Evolutionary conservation across 2,329 filamentous ascomycete genomes (phyloP), one percentile per base, ranked within the genome.

Genomic region (Beauveria asiatica): DNA sequence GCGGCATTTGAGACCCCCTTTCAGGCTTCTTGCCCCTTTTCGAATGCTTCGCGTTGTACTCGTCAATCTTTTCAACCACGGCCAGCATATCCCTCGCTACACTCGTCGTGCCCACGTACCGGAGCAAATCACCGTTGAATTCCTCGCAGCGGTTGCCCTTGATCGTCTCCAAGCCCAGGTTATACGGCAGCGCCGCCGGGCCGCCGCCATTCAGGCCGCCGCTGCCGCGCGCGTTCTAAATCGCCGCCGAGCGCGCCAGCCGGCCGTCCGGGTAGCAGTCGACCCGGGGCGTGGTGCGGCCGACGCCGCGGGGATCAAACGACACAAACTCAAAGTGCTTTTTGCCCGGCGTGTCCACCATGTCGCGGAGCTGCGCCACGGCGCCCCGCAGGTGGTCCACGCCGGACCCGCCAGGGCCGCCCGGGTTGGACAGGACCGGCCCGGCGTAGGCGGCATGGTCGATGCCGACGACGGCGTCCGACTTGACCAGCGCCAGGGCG

Each of bases 231-330:
- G 59, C 17, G 64, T 77, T 65, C 51, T 75, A 62, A 54, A 65
- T 13, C 57, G 69, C 57, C 60, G 68, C 65, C 7, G 66, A 65
- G 2, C 74, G 69, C 2, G 70, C 69, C 7, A 73, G 64, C 8
- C 64, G 37, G 39, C 70, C 66, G 1, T 56, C 61, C 17, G 67
- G 65, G 62, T 71, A 79, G 68, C 77, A 79, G 55, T 76, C 70
- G 1, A 72, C 69, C 11, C 52, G 57, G 0, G 77, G 77, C 7
- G 70, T 70, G 3, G 72, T 74, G 59, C 68, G 64, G 2, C 67
- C 70, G 5, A 78, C 62, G 23, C 76, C 78, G 5, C 77, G 72
- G 0, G 77, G 77, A 62, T 80, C 77, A 62, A 77, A 79, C 7
- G 72, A 72, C 5, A 79, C 63, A 17, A 78, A 69, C 58, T 76